Evolutionary conservation across 2,329 filamentous ascomycete genomes (phyloP), one percentile per base, ranked within the genome.

Genomic region (Dothistroma septosporum): DNA sequence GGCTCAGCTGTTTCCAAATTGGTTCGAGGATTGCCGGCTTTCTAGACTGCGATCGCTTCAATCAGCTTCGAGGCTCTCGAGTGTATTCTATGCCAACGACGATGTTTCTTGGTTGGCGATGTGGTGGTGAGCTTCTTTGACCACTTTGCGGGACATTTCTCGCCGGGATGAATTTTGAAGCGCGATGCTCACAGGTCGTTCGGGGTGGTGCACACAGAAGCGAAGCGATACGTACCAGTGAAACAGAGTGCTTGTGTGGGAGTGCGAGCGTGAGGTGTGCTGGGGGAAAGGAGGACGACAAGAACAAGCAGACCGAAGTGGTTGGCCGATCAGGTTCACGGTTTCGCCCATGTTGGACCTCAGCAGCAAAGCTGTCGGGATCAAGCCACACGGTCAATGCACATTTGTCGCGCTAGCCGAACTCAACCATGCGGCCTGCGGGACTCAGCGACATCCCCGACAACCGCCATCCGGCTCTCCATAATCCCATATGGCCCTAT

Each of bases 1-100:
- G 58, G 55, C 37, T 60, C 60, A 55, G 49, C 55, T 57, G 58
- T 22, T 53, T 58, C 41, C 24, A 48, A 31, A 48, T 49, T 21
- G 33, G 24, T 31, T 57, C 37, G 55, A 55, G 55, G 21, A 12
- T 32, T 12, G 21, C 33, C 50, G 53, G 53, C 19, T 47, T 37
- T 46, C 9, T 19, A 24, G 52, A 32, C 58, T 60, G 58, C 58
- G 41, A 50, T 44, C 19, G 22, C 50, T 28, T 28, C 11, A 28
- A 22, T 16, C 53, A 56, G 53, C 55, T 53, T 44, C 32, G 6
- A 21, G 21, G 28, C 19, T 33, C 8, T 10, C 12, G 44, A 10
- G n/a, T 35, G 33, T 49, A 24, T 48, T 50, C 19, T n/a, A 24
- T 53, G 11, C 50, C 31, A 21, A 4, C 11, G 12, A 22, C 50